phyloP scores from a whole-genome alignment of 1,139 yeast genomes.

The Geotrichum macrosporum region DNA sequence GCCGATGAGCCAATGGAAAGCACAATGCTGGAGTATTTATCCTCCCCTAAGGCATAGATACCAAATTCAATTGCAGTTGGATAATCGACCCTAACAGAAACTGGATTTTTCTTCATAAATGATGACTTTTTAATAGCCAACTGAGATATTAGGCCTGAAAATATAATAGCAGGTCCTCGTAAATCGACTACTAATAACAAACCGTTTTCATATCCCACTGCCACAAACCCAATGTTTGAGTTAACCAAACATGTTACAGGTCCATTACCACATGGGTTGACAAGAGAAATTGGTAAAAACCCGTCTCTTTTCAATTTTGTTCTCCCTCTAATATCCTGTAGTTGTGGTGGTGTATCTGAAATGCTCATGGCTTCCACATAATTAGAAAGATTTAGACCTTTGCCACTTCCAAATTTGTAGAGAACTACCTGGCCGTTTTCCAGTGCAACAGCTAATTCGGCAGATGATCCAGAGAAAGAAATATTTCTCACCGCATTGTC shows the following conservation, averaged over 20 bases:
- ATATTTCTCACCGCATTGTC: constrained; percentile 51
- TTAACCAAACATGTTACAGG: constrained; percentile 60
- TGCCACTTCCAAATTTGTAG: constrained; percentile 55
- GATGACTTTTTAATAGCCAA: constrained; percentile 19
- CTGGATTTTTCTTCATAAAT: constrained; percentile 20
- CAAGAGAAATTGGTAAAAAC: constrained; percentile 63
- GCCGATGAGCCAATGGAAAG: constrained; percentile 72
- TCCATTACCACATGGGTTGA: constrained; percentile 41
- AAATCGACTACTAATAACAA: constrained; percentile 70
- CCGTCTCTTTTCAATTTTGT: constrained; percentile 52
- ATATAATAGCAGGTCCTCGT: constrained; percentile 79
- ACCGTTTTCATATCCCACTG: constrained; percentile 76
- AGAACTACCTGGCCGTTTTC: constrained; percentile 70
- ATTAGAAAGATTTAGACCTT: constrained; percentile 9
- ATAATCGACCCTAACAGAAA: constrained; percentile 27
- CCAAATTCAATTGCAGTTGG: constrained; percentile 69
- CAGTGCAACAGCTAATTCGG: constrained; percentile 71
- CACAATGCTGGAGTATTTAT: constrained; percentile 64
- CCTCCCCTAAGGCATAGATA: constrained; percentile 60
- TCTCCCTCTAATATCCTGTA: constrained; percentile 38
- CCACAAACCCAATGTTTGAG: constrained; percentile 81
- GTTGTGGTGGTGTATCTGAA: constrained; percentile 21
- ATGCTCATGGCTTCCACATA: constrained; percentile 11
- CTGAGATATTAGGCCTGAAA: constrained; percentile 45
- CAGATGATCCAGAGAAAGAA: constrained; percentile 70